These are phyloP conservation scores for Russula vinacea DNA, from an alignment of 768 basidiomycete genomes.

Conservation along the genomic window DNA sequence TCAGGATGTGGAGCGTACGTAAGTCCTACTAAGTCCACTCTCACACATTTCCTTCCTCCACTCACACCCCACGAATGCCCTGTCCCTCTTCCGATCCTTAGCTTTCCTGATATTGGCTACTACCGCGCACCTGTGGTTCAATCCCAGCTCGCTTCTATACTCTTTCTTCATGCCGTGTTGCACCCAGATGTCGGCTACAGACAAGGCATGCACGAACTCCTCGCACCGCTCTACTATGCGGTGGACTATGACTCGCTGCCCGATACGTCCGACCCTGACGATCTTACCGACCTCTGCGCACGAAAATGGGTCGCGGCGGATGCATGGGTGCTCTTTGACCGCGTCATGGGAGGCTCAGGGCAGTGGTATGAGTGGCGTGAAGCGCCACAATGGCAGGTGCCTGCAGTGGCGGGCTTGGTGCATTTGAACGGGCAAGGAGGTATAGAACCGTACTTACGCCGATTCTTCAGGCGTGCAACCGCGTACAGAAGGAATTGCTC, in stretches of 20 bases:
- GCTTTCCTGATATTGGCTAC: slow-evolving; percentile 94
- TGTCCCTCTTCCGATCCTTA: slow-evolving; percentile 35
- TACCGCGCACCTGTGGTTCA: slow-evolving; percentile 78
- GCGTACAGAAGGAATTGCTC: slow-evolving; percentile 71
- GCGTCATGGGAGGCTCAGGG: slow-evolving; percentile 76
- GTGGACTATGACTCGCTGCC: slow-evolving; percentile 77
- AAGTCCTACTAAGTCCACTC: slow-evolving; percentile 36
- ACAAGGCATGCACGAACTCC: slow-evolving; percentile 98
- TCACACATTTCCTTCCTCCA: not conserved
- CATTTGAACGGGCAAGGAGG: slow-evolving; percentile 45
- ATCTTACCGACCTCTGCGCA: slow-evolving; percentile 61
- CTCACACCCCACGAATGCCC: not conserved
- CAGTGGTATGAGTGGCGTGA: slow-evolving; percentile 63
- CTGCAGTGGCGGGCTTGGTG: slow-evolving; percentile 46
- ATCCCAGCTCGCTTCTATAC: slow-evolving; percentile 74
- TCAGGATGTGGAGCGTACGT: slow-evolving; percentile 97
- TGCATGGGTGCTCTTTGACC: slow-evolving; percentile 76
- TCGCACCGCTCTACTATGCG: slow-evolving; percentile 83
- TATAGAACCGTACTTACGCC: slow-evolving; percentile 73
- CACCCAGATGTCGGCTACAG: slow-evolving; percentile 87
- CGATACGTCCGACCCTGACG: slow-evolving; percentile 37
- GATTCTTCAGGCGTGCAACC: slow-evolving; percentile 78
- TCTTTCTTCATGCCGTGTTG: slow-evolving; percentile 79
- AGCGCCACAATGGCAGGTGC: slow-evolving; percentile 28
- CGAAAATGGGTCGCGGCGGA: slow-evolving; percentile 76